Conservation (phyloP, 1,284 basidiomycete genomes). For the Sanghuangporus sanghuang region DNA sequence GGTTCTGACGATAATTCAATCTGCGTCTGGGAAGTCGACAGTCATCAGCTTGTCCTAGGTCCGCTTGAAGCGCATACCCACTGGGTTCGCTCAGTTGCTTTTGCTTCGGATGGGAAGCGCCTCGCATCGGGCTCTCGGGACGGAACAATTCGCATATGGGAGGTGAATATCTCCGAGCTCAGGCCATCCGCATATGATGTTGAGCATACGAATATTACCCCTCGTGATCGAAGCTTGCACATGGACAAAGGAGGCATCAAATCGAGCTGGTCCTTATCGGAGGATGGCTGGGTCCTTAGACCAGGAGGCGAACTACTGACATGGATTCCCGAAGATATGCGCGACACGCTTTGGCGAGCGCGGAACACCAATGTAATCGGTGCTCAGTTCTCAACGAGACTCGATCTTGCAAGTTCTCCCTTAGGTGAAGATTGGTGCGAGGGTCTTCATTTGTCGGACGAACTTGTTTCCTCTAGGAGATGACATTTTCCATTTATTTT, state of each 20-base stretch:
- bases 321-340: neutral
- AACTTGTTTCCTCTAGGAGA: too few relatives aligned
- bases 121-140: neutral
- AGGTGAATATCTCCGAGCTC: neutral
- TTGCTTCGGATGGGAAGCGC: neutral
- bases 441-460: neutral
- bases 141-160: neutral
- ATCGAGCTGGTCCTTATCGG: neutral
- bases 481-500: too few relatives aligned
- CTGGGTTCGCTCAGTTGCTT: neutral
- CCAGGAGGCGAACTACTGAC: neutral
- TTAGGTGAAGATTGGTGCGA: neutral
- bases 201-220: neutral
- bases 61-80: neutral
- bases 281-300: neutral
- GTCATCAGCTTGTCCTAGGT: neutral
- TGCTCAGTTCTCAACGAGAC: neutral
- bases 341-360: neutral
- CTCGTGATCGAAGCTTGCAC: neutral
- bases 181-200: neutral
- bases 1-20: neutral
- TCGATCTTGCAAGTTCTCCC: neutral
- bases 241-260: neutral
- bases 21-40: neutral
- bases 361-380: neutral